phyloP scores from a whole-genome alignment of 2,329 filamentous ascomycete genomes.

The Colletotrichum paranaense region DNA sequence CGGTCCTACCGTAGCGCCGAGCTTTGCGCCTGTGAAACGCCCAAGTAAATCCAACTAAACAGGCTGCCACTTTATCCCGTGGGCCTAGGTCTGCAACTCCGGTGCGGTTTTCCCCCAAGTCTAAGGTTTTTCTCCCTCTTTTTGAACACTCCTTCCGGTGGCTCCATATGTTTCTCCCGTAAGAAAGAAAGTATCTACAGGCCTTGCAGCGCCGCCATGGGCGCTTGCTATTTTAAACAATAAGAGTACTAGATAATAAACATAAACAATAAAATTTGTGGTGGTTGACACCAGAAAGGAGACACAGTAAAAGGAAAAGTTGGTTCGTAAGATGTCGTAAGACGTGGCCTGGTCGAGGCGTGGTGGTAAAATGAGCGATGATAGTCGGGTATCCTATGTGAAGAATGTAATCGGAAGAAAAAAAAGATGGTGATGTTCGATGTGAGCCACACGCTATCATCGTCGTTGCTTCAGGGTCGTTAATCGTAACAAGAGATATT shows the following conservation, averaged over 20 bases:
- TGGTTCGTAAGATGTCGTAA: constrained; percentile 27
- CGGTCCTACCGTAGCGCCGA: constrained; percentile 9
- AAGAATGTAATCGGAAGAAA: constrained; percentile 15
- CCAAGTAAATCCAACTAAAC: constrained; percentile 28
- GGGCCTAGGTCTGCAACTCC: constrained; percentile 32
- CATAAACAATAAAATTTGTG: constrained; percentile 28
- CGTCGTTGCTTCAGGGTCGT: constrained; percentile 31
- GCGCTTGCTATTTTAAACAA: constrained; percentile 19
- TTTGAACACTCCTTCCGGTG: constrained; percentile 20
- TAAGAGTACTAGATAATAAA: constrained; percentile 26
- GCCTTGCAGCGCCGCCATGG: constrained; percentile 1
- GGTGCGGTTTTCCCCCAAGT: constrained; percentile 24
- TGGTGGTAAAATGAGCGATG: constrained; percentile 28
- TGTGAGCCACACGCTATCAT: constrained; percentile 11
- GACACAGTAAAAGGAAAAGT: neutral
- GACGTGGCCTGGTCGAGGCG: constrained; percentile 29
- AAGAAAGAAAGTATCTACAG: constrained; percentile 26
- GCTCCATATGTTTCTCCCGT: constrained; percentile 20
- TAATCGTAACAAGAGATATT: constrained; percentile 23
- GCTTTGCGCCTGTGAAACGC: constrained; percentile 22
- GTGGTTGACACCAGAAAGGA: neutral
- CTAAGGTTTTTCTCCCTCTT: constrained; percentile 26
- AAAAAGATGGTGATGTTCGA: constrained; percentile 24
- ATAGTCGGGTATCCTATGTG: constrained; percentile 43
- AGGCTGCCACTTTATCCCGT: constrained; percentile 22